Conservation (phyloP, 768 basidiomycete species). For the Paxillus involutus region DNA sequence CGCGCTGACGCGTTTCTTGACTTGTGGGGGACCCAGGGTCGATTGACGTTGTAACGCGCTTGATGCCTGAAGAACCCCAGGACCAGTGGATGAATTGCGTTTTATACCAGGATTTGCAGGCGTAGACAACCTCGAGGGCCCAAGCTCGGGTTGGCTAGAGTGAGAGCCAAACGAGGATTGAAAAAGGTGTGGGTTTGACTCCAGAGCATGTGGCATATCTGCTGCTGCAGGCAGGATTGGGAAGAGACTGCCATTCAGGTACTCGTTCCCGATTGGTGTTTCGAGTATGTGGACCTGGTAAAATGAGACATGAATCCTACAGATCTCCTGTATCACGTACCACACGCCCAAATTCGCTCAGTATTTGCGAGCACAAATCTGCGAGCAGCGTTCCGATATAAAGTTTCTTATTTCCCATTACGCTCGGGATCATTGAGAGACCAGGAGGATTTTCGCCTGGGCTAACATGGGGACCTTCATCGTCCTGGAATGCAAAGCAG, state of each 20-base stretch:
- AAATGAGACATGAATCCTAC: slow-evolving; percentile 9
- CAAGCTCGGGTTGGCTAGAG: slow-evolving; percentile 58
- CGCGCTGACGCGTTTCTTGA: slow-evolving; percentile 61
- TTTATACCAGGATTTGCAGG: slow-evolving; percentile 38
- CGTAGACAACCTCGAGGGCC: slow-evolving; percentile 17
- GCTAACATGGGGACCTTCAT: slow-evolving; percentile 49
- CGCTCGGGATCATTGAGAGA: slow-evolving; percentile 75
- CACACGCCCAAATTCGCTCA: slow-evolving; percentile 82
- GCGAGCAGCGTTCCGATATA: slow-evolving; percentile 89
- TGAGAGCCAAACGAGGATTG: slow-evolving; percentile 47
- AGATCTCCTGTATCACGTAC: slow-evolving; percentile 45
- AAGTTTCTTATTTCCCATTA: slow-evolving; percentile 84
- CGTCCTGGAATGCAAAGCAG: slow-evolving; percentile 84
- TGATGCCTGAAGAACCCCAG: slow-evolving; percentile 23
- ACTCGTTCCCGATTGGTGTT: slow-evolving; percentile 82
- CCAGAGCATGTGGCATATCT: slow-evolving; percentile 60
- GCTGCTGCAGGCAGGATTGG: slow-evolving; percentile 59
- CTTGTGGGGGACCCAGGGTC: slow-evolving; percentile 41
- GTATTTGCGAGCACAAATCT: slow-evolving; percentile 83
- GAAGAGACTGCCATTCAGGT: slow-evolving; percentile 69
- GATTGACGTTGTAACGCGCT: slow-evolving; percentile 46
- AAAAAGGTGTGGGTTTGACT: slow-evolving; percentile 42
- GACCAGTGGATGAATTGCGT: slow-evolving; percentile 54
- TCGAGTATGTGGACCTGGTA: slow-evolving; percentile 75
- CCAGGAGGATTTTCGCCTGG: slow-evolving; percentile 58